Evolutionary conservation across 1,284 basidiomycete genomes (phyloP).

Genomic region (Rhodotorula sp.): DNA sequence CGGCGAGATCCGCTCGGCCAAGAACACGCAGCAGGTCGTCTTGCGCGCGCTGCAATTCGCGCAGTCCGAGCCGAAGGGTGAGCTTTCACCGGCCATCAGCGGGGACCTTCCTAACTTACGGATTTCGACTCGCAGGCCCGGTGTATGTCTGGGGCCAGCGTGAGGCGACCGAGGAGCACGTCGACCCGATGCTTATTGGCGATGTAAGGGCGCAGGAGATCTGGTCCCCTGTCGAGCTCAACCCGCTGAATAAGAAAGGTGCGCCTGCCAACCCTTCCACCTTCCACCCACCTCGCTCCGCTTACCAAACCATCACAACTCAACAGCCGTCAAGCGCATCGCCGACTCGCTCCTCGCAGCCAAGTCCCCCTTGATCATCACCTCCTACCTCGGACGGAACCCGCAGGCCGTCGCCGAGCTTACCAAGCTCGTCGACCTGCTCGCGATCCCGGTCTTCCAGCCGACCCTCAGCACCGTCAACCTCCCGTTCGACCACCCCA

Average conservation of each 20-base stretch:
- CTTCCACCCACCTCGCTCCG: not conserved
- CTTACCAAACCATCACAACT: too few relatives aligned
- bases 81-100: not conserved
- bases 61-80: slow-evolving; percentile 61
- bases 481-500: slow-evolving; percentile 62
- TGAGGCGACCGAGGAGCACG: slow-evolving; percentile 67
- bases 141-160: slow-evolving; percentile 72
- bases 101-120: not conserved
- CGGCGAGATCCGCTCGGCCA: slow-evolving; percentile 62
- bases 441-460: slow-evolving; percentile 62
- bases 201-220: slow-evolving; percentile 27
- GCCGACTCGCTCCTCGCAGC: slow-evolving; percentile 59
- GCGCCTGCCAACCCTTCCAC: slow-evolving; percentile 18
- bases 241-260: slow-evolving; percentile 59
- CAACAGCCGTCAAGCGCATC: slow-evolving; percentile 56
- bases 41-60: slow-evolving; percentile 65
- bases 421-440: slow-evolving; percentile 56
- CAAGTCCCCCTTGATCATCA: slow-evolving; percentile 64
- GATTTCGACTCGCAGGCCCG: slow-evolving; percentile 55
- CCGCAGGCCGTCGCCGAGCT: slow-evolving; percentile 58
- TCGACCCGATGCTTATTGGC: slow-evolving; percentile 51
- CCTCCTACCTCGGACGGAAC: slow-evolving; percentile 65
- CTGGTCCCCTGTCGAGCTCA: slow-evolving; percentile 60
- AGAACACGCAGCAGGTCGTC: slow-evolving; percentile 51
- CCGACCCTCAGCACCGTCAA: slow-evolving; percentile 61